Percentiles rank a stretch among this genome's conserved stretches.
These are phyloP conservation scores for Colletotrichum sp. DNA, from an alignment of 2,329 filamentous ascomycete species.

Conservation along the genomic window DNA sequence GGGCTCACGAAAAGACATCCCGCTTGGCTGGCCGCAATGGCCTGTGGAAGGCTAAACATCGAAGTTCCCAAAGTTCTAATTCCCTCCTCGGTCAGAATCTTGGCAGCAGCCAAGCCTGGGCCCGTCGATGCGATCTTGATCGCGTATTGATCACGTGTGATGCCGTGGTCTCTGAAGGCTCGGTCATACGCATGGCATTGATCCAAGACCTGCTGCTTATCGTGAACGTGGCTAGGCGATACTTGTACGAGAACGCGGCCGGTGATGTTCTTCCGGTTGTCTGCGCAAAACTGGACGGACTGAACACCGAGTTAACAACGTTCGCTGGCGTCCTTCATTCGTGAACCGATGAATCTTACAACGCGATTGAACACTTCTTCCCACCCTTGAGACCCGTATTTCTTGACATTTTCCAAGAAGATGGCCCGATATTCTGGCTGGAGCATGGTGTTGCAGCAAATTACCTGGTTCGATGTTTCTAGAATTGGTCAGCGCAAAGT, in stretches of 20 bases:
- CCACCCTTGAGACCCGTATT: background rate
- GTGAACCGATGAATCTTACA: background rate
- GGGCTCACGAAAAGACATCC: background rate
- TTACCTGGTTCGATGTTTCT: background rate
- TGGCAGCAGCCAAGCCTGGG: background rate
- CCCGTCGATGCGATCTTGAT: background rate
- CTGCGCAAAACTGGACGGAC: background rate
- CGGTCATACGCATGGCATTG: background rate
- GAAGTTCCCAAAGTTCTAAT: background rate
- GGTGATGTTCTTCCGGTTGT: background rate
- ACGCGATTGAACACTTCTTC: background rate
- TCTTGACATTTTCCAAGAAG: background rate
- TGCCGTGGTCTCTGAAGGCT: background rate
- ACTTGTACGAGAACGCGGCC: background rate
- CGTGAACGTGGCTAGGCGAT: background rate
- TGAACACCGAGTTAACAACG: background rate
- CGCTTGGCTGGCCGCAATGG: background rate
- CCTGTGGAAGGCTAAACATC: background rate
- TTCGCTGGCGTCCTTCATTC: background rate
- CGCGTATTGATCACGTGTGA: background rate
- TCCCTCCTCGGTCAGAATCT: background rate
- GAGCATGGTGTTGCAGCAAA: background rate
- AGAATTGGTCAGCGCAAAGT: background rate
- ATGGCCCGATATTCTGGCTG: background rate
- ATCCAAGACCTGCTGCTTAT: background rate